Conservation (phyloP, 1,139 yeast genomes). For the Geotrichum carabidarum region DNA sequence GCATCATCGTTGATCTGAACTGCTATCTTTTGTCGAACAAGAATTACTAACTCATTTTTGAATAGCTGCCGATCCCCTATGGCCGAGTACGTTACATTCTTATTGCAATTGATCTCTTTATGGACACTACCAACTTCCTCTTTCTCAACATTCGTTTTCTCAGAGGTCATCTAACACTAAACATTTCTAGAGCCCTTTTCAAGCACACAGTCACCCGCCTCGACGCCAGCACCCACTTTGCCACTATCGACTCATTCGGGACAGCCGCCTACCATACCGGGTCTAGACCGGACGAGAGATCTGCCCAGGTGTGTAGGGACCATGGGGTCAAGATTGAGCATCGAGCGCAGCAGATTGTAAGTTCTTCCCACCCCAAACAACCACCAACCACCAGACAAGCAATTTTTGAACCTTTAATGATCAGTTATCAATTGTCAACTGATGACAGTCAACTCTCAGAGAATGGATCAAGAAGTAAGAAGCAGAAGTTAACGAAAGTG, state of each 20-base stretch:
- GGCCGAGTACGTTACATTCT: constrained; percentile 73
- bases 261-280: constrained; percentile 83
- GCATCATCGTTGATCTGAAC: too few species aligned
- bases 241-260: constrained; percentile 76
- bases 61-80: constrained; percentile 87
- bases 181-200: constrained; percentile 55
- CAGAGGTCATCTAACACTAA: neutral
- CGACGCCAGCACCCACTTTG: constrained; percentile 41
- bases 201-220: constrained; percentile 55
- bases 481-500: too few species aligned
- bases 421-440: too few species aligned
- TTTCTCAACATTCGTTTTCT: neutral
- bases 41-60: constrained; percentile 8
- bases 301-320: constrained; percentile 59
- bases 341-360: constrained; percentile 61
- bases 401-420: too few species aligned
- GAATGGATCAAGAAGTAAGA: too few species aligned
- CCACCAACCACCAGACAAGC: neutral
- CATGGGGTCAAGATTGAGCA: constrained; percentile 76
- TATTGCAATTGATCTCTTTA: too few species aligned
- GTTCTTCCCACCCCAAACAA: neutral
- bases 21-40: neutral
- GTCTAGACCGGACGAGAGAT: constrained; percentile 71
- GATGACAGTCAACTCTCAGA: too few species aligned
- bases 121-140: too few species aligned